Conservation (phyloP, 768 basidiomycete species). For the Cystobasidium tubakii region DNA sequence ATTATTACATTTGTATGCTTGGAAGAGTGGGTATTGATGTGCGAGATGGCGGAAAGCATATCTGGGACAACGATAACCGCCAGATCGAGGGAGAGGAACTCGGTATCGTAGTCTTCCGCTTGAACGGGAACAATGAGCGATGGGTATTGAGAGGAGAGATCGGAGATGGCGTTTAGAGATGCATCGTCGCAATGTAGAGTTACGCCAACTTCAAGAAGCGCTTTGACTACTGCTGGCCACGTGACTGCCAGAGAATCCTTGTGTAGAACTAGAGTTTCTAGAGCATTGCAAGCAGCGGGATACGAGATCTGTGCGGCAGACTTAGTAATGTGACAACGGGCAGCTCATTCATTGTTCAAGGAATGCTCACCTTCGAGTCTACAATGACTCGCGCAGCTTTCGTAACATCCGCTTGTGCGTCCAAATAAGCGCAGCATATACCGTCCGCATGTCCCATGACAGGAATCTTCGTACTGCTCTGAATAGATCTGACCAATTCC, state of each 20-base stretch:
- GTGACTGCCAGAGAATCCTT: slow-evolving; percentile 62
- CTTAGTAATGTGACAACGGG: too few species aligned
- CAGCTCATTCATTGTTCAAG: too few species aligned
- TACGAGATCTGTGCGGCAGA: slow-evolving; percentile 65
- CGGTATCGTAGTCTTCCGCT: slow-evolving; percentile 68
- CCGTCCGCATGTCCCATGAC: slow-evolving; percentile 99
- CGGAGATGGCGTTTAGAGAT: slow-evolving; percentile 59
- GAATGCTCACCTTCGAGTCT: slow-evolving; percentile 73
- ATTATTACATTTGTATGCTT: slow-evolving; percentile 93
- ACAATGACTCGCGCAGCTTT: slow-evolving; percentile 77
- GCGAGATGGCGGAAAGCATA: slow-evolving; percentile 66
- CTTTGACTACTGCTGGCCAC: slow-evolving; percentile 73
- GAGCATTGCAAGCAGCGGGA: slow-evolving; percentile 90
- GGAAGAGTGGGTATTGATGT: slow-evolving; percentile 87
- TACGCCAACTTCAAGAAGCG: slow-evolving; percentile 64
- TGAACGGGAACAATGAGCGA: slow-evolving; percentile 56
- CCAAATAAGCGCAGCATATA: slow-evolving; percentile 80
- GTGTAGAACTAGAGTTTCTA: slow-evolving; percentile 83
- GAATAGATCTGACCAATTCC: slow-evolving; percentile 76
- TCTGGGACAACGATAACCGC: slow-evolving; percentile 72
- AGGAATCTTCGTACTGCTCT: slow-evolving; percentile 81
- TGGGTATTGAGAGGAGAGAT: slow-evolving; percentile 41
- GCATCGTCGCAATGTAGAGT: slow-evolving; percentile 70
- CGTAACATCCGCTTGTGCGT: slow-evolving; percentile 67
- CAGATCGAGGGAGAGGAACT: slow-evolving; percentile 78